These are phyloP conservation scores for Oryza coarctata DNA, from an alignment of 176 grass and related monocot genomes.

Conservation along the genomic window DNA sequence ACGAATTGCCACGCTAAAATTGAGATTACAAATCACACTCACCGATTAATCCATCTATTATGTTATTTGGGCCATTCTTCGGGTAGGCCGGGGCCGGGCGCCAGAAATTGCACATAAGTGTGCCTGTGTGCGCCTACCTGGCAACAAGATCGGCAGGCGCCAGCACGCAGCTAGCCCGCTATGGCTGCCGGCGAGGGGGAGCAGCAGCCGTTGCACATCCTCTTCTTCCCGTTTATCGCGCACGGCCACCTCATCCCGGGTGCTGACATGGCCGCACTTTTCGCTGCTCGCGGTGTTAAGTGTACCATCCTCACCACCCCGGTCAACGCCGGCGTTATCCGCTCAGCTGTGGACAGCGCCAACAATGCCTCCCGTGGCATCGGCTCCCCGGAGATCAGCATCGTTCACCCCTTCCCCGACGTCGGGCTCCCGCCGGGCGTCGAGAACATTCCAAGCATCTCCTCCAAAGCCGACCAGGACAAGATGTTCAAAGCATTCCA, in stretches of 20 bases:
- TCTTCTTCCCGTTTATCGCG: not conserved
- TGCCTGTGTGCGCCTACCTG: not conserved
- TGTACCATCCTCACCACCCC: not conserved
- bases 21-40: no score
- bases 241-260: not conserved
- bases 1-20: no score
- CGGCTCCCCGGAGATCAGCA: not conserved
- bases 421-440: constrained; percentile 12
- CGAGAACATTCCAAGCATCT: constrained; percentile 20
- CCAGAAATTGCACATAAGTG: no score
- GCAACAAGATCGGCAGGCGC: not conserved
- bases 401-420: constrained; percentile 31
- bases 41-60: no score
- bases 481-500: not conserved
- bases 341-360: not conserved
- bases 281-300: not conserved
- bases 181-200: not conserved
- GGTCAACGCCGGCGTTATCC: not conserved
- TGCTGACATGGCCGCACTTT: not conserved
- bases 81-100: no score
- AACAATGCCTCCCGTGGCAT: not conserved
- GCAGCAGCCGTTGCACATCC: not conserved
- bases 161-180: not conserved
- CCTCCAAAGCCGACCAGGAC: no score
- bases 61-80: no score